Evolutionary conservation across 2,329 filamentous ascomycete species (phyloP).

Genomic region (Xylogone sp.): DNA sequence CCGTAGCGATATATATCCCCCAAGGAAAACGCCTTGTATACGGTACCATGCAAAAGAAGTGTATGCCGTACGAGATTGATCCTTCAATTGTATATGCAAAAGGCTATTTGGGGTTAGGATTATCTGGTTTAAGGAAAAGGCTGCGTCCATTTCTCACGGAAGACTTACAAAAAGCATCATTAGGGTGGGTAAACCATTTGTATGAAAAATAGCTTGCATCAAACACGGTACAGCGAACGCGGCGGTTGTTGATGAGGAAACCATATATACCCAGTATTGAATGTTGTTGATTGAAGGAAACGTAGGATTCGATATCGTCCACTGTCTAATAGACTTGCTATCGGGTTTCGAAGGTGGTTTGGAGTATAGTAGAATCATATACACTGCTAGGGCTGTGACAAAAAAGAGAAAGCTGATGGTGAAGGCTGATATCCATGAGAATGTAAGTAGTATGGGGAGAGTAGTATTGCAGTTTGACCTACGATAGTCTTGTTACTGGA

Average conservation of each 20-base stretch:
- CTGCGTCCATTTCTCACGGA: no score
- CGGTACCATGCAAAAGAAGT: constrained; percentile 12
- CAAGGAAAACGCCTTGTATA: constrained; percentile 11
- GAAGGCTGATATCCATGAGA: no score
- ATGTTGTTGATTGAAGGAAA: no score
- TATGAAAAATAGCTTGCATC: constrained; percentile 20
- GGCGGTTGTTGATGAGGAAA: constrained; percentile 16
- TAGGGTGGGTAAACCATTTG: constrained; percentile 20
- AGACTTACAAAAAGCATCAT: constrained; percentile 25
- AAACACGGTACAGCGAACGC: constrained; percentile 19
- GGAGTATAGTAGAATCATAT: background rate
- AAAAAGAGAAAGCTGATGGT: background rate
- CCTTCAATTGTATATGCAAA: constrained; percentile 17
- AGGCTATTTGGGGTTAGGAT: constrained; percentile 10
- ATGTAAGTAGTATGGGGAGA: no score
- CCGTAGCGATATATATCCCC: constrained; percentile 11
- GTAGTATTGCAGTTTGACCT: no score
- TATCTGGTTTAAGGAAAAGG: no score
- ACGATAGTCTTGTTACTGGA: no score
- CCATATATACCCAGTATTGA: constrained; percentile 12
- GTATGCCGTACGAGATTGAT: constrained; percentile 10
- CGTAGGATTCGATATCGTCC: no score
- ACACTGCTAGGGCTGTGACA: background rate
- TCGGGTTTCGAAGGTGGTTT: no score
- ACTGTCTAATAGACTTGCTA: no score